These are phyloP conservation scores for Leccinum uliginosum DNA, from an alignment of 768 basidiomycete species.

Conservation along the genomic window DNA sequence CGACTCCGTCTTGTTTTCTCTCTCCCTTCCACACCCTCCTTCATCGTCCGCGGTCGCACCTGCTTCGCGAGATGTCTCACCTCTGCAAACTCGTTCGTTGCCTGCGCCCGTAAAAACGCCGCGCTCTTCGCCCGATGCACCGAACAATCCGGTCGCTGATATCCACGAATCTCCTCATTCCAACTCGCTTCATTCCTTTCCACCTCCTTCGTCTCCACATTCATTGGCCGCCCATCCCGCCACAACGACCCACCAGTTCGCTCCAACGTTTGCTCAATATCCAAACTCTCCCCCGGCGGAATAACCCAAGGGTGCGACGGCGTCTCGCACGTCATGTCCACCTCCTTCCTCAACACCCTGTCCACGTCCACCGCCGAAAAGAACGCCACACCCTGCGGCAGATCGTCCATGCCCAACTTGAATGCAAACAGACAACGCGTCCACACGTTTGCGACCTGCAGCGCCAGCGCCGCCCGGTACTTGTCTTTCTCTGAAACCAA, in stretches of 20 bases:
- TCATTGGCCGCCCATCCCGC: no score
- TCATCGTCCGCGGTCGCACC: no score
- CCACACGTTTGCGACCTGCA: no score
- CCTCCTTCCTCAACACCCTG: no score
- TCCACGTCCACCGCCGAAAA: slow-evolving; percentile 97
- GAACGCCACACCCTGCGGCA: slow-evolving; percentile 80
- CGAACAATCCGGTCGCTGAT: slow-evolving; percentile 55
- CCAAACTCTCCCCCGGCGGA: slow-evolving; percentile 78
- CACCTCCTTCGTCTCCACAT: background rate
- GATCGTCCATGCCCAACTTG: slow-evolving; percentile 39
- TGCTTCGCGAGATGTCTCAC: slow-evolving; percentile 62
- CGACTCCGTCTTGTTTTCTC: no score
- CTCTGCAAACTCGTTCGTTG: slow-evolving; percentile 65
- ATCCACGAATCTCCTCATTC: slow-evolving; percentile 38
- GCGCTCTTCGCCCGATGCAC: slow-evolving; percentile 53
- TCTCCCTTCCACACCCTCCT: no score
- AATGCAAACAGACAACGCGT: slow-evolving; percentile 75
- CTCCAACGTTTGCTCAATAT: slow-evolving; percentile 49
- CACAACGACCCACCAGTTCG: no score
- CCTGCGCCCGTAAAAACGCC: slow-evolving; percentile 51
- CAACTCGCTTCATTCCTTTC: no score
- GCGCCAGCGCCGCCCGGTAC: slow-evolving; percentile 81
- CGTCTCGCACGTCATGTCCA: slow-evolving; percentile 92
- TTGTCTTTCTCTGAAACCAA: slow-evolving; percentile 81
- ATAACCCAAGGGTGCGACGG: slow-evolving; percentile 84